These are phyloP conservation scores for Backusella liffmaniae DNA, from an alignment of 192 early-diverging fungal genomes.

Conservation along the genomic window DNA sequence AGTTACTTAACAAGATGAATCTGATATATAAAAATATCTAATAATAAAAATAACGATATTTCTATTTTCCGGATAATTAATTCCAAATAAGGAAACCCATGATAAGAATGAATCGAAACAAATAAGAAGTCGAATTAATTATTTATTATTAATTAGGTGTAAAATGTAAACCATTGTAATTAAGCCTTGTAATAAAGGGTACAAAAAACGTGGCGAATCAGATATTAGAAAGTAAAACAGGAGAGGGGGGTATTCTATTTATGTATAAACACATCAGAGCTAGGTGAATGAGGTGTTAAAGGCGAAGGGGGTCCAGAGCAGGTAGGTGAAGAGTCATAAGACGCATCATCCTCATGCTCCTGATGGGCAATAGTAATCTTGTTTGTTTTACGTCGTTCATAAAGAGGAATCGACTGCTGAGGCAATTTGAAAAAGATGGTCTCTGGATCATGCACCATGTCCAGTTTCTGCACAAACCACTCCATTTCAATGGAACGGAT, in stretches of 20 bases:
- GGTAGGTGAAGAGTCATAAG: constrained; percentile 6
- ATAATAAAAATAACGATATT: no score
- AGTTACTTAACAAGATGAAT: no score
- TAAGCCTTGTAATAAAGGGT: background rate
- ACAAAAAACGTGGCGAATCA: background rate
- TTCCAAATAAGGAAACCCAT: background rate
- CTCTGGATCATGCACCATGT: background rate
- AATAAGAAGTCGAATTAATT: background rate
- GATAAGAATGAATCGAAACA: background rate
- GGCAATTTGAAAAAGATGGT: background rate
- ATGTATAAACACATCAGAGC: background rate
- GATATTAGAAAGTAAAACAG: background rate
- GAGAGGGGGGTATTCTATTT: background rate
- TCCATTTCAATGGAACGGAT: constrained; percentile 16
- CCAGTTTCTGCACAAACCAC: background rate
- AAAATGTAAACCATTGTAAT: background rate
- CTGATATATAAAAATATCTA: no score
- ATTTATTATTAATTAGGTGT: background rate
- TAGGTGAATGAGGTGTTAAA: constrained; percentile 11
- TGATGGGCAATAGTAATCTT: background rate
- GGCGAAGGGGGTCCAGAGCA: constrained; percentile 22
- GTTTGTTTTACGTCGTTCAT: background rate
- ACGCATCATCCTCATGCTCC: background rate
- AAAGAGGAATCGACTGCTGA: background rate
- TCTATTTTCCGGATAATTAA: background rate